phyloP scores from a whole-genome alignment of 1,139 yeast species.

The Yamadazyma sp. region DNA sequence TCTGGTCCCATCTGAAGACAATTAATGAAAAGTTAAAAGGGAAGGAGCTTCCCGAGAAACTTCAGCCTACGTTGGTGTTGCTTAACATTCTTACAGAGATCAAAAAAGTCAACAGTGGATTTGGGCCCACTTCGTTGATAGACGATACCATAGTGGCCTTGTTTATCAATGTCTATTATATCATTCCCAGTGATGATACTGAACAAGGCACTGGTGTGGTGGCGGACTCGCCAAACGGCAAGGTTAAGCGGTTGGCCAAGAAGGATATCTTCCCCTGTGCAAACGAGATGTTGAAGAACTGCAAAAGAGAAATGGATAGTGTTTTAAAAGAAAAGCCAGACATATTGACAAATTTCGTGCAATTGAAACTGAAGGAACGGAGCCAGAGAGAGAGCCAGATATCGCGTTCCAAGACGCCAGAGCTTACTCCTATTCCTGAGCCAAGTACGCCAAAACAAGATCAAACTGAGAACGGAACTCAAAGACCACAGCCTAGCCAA shows the following conservation, averaged over 20 bases:
- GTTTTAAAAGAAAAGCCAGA: slow-evolving; percentile 31
- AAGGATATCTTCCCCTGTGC: slow-evolving; percentile 46
- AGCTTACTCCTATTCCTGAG: background rate
- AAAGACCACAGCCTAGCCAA: too few relatives aligned
- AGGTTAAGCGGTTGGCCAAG: slow-evolving; percentile 41
- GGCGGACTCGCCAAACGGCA: slow-evolving; percentile 33
- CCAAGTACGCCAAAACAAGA: background rate
- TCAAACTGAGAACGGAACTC: too few relatives aligned
- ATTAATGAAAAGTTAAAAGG: slow-evolving; percentile 29
- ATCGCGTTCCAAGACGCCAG: background rate
- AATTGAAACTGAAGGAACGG: slow-evolving; percentile 1
- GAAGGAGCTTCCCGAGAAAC: slow-evolving; percentile 28
- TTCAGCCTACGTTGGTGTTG: slow-evolving; percentile 37
- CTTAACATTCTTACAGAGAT: slow-evolving; percentile 60
- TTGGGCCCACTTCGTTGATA: slow-evolving; percentile 74
- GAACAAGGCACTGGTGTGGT: slow-evolving; percentile 2
- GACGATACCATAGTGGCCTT: slow-evolving; percentile 74
- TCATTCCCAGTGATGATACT: slow-evolving; percentile 12
- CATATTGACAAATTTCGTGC: slow-evolving; percentile 31
- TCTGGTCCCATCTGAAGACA: slow-evolving; percentile 38
- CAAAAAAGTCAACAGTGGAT: slow-evolving; percentile 74
- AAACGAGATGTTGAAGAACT: slow-evolving; percentile 31
- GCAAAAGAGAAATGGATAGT: slow-evolving; percentile 32
- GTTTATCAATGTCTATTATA: slow-evolving; percentile 51
- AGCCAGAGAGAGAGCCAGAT: background rate